Base-by-base conservation (phyloP, 768 basidiomycete species). In the Suillus bovinus region DNA sequence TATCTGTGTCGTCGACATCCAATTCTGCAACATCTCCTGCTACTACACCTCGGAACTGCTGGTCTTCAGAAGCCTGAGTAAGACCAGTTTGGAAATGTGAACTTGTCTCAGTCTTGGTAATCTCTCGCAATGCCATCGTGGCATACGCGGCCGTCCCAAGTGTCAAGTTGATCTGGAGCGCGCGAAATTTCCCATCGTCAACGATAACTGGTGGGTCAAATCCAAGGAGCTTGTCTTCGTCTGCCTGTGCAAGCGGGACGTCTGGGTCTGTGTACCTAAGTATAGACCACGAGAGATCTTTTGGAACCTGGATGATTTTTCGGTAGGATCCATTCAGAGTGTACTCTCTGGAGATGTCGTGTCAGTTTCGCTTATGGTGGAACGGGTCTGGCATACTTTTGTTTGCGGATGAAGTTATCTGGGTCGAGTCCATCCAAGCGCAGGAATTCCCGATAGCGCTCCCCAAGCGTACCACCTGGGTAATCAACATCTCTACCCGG, bases 81-180 rank as follows among this genome's bases (percentile, higher is more conserved):
- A 95, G 80, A 66, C 79, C 78, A n/a, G 83, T 90, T 72, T 97
- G 96, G 77, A 87, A 89, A 69, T 94, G 94, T 44, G 94, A 89
- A 72, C 93, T 94, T 22, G 96, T 98, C 70, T 98, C 95, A 38
- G 90, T 93, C 78, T 96, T 99, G 16, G 95, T 94, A 49, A 97
- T 86, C 77, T 97, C 94, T 46, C 94, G 86, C 67, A 99, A 74
- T 4, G 96, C 96, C 97, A 99, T 99, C 2, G 97, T 99, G 2
- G 97, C 97, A 75, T 98, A 99, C 5, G 94, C 90, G 0, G 94
- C 91, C 8, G 94, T 93, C 16, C 92, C 94, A 17, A 99, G 83
- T n/a, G 82, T 86, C 59, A 98, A 76, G 42, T 87, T 78, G 64
- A 99, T 86, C 70, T 96, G 95, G 39, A 99, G 77, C 5, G 96